Percentiles rank a stretch among this genome's conserved stretches.
Evolutionary conservation across 768 basidiomycete genomes (phyloP).

Genomic region (Kwoniella dendrophila): DNA sequence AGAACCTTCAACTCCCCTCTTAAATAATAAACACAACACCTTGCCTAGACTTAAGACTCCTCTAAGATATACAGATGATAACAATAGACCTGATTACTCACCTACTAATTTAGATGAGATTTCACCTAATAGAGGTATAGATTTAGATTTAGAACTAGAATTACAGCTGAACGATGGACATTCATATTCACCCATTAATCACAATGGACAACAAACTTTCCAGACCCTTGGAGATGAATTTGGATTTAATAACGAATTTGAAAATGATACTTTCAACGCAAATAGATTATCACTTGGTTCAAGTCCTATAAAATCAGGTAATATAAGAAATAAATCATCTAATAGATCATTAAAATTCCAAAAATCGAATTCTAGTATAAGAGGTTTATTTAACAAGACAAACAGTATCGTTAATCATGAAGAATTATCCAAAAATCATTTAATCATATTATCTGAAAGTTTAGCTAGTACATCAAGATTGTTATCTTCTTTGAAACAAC

Average conservation of each 20-base stretch:
- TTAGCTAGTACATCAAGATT: conserved; percentile 2
- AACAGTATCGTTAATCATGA: too few relatives aligned
- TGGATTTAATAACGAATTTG: neutral
- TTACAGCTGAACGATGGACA: neutral
- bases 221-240: neutral
- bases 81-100: neutral
- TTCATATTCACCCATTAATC: neutral
- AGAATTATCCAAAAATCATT: neutral
- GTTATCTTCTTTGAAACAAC: neutral
- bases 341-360: neutral
- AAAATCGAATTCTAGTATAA: neutral
- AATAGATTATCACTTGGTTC: neutral
- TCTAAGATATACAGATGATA: neutral
- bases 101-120: neutral
- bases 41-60: neutral
- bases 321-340: neutral
- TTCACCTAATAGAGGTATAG: conserved; percentile 7
- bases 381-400: too few relatives aligned
- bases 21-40: neutral
- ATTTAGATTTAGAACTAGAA: neutral
- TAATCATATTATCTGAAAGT: conserved; percentile 15
- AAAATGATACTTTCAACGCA: neutral
- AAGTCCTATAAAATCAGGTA: neutral
- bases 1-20: neutral
- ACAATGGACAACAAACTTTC: neutral